Conservation (phyloP, 2,329 filamentous ascomycete genomes). For the Fusarium newnesense region DNA sequence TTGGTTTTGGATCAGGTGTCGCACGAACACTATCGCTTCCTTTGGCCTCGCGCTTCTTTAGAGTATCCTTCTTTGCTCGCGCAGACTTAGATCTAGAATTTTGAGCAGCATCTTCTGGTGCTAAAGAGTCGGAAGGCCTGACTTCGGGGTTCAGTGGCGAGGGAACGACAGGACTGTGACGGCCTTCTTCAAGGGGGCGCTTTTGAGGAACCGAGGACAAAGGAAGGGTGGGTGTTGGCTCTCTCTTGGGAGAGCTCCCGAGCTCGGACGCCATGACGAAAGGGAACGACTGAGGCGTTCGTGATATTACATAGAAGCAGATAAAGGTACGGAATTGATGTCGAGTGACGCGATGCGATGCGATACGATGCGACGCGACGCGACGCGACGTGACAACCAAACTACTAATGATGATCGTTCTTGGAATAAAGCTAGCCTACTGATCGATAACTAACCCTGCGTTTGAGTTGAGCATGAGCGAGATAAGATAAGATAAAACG, state of each 20-base stretch:
- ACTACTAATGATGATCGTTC: background rate
- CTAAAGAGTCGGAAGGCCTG: constrained; percentile 52
- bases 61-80: constrained; percentile 71
- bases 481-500: constrained; percentile 26
- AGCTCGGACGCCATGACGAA: constrained; percentile 51
- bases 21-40: constrained; percentile 62
- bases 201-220: constrained; percentile 69
- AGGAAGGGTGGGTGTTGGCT: constrained; percentile 53
- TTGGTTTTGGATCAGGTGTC: constrained; percentile 65
- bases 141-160: constrained; percentile 79
- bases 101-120: constrained; percentile 60
- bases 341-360: background rate
- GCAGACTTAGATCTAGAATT: constrained; percentile 51
- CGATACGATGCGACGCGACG: background rate
- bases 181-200: constrained; percentile 72
- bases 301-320: background rate
- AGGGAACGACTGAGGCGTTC: background rate
- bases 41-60: constrained; percentile 76
- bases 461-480: background rate
- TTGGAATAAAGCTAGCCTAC: constrained; percentile 8
- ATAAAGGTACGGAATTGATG: background rate
- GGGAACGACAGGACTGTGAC: constrained; percentile 73
- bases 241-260: constrained; percentile 52
- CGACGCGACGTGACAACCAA: background rate
- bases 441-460: constrained; percentile 2